Conservation (phyloP, 2,329 filamentous ascomycete species). For the Cylindrodendrum hubeiense region DNA sequence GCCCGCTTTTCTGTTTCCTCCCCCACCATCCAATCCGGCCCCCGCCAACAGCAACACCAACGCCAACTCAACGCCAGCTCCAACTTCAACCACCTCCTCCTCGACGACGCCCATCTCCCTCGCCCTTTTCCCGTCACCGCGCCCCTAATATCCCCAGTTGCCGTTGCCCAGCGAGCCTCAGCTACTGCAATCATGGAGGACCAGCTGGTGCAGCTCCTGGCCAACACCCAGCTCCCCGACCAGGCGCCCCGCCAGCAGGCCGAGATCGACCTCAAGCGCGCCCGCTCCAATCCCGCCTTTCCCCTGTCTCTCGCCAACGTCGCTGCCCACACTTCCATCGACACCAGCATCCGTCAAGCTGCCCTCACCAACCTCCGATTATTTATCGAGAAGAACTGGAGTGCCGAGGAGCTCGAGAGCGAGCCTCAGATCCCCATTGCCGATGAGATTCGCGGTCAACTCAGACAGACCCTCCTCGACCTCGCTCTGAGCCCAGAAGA, state of each 20-base stretch:
- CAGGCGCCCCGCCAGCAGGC: conserved; percentile 86
- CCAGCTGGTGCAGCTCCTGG: conserved; percentile 88
- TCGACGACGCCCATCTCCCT: conserved; percentile 15
- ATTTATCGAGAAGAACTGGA: conserved; percentile 90
- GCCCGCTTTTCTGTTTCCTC: conserved; percentile 36
- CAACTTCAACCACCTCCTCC: conserved; percentile 12
- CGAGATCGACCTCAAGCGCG: conserved; percentile 82
- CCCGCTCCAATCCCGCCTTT: conserved; percentile 78
- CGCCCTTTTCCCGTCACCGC: background rate
- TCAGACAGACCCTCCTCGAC: conserved; percentile 81
- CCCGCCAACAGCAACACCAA: conserved; percentile 31
- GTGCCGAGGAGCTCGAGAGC: conserved; percentile 77
- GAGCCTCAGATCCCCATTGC: conserved; percentile 72
- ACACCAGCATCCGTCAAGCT: conserved; percentile 83
- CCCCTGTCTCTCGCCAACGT: conserved; percentile 85
- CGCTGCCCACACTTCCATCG: conserved; percentile 79
- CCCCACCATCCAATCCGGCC: conserved; percentile 33
- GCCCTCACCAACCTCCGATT: conserved; percentile 84
- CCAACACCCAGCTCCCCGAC: conserved; percentile 84
- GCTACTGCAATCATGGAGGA: conserved; percentile 78
- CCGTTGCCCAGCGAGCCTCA: conserved; percentile 17
- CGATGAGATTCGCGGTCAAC: conserved; percentile 78
- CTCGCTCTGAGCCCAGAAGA: conserved; percentile 79
- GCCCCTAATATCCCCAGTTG: background rate
- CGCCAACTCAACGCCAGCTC: conserved; percentile 27